Conservation (phyloP, 2,329 filamentous ascomycete species). For the Sporothrix protearum region DNA sequence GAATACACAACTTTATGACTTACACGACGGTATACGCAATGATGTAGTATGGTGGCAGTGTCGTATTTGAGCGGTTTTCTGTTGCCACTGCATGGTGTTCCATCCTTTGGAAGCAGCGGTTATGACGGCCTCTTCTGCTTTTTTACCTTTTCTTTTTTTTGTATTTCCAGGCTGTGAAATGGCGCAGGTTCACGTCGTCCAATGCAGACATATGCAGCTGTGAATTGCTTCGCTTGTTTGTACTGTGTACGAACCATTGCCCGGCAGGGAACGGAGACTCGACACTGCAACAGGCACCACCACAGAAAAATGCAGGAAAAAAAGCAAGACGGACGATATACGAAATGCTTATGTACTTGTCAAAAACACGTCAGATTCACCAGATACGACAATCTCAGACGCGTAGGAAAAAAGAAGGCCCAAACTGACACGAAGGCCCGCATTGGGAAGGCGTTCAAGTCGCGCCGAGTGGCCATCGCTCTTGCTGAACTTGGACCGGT, state of each 20-base stretch:
- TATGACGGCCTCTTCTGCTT: not conserved
- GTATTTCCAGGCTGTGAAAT: no score
- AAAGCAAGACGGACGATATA: not conserved
- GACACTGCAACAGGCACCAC: not conserved
- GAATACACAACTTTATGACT: not conserved
- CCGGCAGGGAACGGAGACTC: not conserved
- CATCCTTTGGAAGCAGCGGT: not conserved
- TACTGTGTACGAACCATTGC: not conserved
- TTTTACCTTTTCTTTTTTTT: not conserved
- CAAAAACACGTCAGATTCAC: not conserved
- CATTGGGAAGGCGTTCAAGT: not conserved
- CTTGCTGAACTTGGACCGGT: not conserved
- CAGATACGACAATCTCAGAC: not conserved
- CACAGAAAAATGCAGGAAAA: not conserved
- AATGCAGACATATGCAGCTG: not conserved
- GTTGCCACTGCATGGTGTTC: no score
- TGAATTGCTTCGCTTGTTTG: not conserved
- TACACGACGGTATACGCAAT: not conserved
- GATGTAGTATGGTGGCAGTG: no score
- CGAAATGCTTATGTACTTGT: not conserved
- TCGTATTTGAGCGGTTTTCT: no score
- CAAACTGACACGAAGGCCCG: not conserved
- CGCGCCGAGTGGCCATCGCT: not conserved
- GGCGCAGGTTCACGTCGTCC: no score
- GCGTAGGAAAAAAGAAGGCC: not conserved